Evolutionary conservation across 352 stramenopile genomes (phyloP).

Genomic region (Pythium brachiatum): DNA sequence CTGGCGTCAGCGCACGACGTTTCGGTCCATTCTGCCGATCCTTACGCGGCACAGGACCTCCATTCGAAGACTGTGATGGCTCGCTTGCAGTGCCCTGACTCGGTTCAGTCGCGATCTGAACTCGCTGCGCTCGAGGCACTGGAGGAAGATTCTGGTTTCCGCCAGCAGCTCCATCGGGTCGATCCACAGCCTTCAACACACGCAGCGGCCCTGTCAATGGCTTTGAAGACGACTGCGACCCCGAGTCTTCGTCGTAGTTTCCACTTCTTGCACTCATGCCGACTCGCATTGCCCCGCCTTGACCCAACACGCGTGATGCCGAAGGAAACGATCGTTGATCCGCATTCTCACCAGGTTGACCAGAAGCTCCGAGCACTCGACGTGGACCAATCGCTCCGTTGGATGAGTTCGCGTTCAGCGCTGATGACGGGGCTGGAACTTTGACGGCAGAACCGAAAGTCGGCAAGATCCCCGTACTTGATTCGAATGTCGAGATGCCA

Average conservation of each 20-base stretch:
- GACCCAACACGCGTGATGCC: slow-evolving; percentile 12
- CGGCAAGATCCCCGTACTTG: neutral
- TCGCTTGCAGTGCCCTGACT: neutral
- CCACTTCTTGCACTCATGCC: slow-evolving; percentile 8
- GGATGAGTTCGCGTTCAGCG: neutral
- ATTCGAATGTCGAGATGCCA: neutral
- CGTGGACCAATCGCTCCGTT: slow-evolving; percentile 11
- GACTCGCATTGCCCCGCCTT: slow-evolving; percentile 19
- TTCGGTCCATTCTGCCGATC: slow-evolving; percentile 27
- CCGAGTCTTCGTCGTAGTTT: slow-evolving; percentile 12
- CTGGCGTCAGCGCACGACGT: slow-evolving; percentile 19
- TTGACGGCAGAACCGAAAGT: slow-evolving; percentile 4
- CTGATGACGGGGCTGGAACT: slow-evolving; percentile 3
- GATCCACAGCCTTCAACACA: slow-evolving; percentile 22
- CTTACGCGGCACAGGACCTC: slow-evolving; percentile 17
- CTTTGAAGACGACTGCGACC: neutral
- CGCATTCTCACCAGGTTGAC: neutral
- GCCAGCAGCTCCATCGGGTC: neutral
- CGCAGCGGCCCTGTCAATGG: slow-evolving; percentile 16
- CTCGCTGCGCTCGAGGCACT: slow-evolving; percentile 20
- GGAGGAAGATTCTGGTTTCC: slow-evolving; percentile 6
- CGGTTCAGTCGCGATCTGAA: slow-evolving; percentile 18
- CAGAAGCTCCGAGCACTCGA: slow-evolving; percentile 16
- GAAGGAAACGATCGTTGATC: slow-evolving; percentile 6
- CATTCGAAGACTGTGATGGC: neutral